A percentile compares a stretch with the other conserved stretches of the same genome.
Evolutionary conservation across 1,139 yeast species (phyloP).

Genomic region (Sugiyamaella pinicola): DNA sequence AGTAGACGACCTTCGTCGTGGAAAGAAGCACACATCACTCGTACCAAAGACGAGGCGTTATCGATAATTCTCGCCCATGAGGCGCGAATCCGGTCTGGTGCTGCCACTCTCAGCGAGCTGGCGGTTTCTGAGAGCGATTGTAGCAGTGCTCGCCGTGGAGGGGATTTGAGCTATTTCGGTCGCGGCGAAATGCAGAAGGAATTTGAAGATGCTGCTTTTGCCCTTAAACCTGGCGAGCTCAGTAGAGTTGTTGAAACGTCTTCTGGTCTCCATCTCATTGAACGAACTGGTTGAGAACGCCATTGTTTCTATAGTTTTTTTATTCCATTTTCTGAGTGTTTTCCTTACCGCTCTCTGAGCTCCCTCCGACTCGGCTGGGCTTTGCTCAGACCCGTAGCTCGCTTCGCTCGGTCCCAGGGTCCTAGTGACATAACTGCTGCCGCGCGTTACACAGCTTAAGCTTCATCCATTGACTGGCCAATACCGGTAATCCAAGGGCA

Average conservation of each 20-base stretch:
- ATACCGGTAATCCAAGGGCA: too few species aligned
- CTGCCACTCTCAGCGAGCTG: constrained; percentile 64
- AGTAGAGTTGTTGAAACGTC: constrained; percentile 85
- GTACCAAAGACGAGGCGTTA: constrained; percentile 82
- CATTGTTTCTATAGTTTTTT: background rate
- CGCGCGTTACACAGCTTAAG: too few species aligned
- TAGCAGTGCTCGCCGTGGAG: constrained; percentile 81
- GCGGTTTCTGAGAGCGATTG: constrained; percentile 90
- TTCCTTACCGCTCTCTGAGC: too few species aligned
- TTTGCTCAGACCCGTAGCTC: too few species aligned
- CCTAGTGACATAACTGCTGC: too few species aligned
- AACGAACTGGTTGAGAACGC: constrained; percentile 64
- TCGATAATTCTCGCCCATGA: constrained; percentile 62
- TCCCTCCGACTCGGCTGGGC: too few species aligned
- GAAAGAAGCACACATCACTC: constrained; percentile 75
- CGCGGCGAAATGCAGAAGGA: constrained; percentile 94
- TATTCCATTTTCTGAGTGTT: too few species aligned
- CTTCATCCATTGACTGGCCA: too few species aligned
- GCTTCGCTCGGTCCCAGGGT: too few species aligned
- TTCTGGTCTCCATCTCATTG: constrained; percentile 87
- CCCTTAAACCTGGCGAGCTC: constrained; percentile 76
- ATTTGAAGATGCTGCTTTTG: constrained; percentile 87
- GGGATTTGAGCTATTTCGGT: constrained; percentile 88
- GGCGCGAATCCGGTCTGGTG: constrained; percentile 68
- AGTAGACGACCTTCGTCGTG: constrained; percentile 92